A percentile compares a stretch with the other conserved stretches of the same genome.
Evolutionary conservation across 2,329 filamentous ascomycete species (phyloP).

Genomic region (Colletotrichum shisoi): DNA sequence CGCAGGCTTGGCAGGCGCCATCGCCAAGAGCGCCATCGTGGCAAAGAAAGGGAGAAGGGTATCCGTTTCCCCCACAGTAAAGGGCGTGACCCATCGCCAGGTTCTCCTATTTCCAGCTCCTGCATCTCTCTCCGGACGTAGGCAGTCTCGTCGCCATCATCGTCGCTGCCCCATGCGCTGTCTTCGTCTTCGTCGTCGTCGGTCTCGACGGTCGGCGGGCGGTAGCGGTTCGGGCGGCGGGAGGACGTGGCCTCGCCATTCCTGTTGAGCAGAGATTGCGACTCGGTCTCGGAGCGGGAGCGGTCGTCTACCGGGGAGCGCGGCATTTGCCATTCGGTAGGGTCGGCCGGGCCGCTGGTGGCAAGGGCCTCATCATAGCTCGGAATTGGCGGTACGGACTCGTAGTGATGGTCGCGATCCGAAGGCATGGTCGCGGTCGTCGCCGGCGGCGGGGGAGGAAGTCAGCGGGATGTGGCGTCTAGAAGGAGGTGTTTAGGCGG

Average conservation of each 20-base stretch:
- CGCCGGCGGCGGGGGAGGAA: neutral
- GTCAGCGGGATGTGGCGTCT: neutral
- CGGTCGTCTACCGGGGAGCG: conserved; percentile 60
- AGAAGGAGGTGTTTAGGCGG: neutral
- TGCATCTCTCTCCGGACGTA: conserved; percentile 82
- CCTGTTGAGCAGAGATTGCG: conserved; percentile 73
- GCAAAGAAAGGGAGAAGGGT: conserved; percentile 60
- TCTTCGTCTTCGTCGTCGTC: conserved; percentile 80
- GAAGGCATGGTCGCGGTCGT: conserved; percentile 35
- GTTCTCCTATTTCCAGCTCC: conserved; percentile 86
- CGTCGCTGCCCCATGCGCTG: conserved; percentile 61
- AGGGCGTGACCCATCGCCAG: conserved; percentile 54
- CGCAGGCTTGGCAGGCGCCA: conserved; percentile 59
- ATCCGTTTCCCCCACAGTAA: conserved; percentile 65
- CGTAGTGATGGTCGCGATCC: conserved; percentile 45
- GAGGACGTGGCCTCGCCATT: conserved; percentile 52
- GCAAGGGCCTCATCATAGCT: conserved; percentile 55
- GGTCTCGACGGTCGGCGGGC: conserved; percentile 79
- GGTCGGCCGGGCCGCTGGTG: conserved; percentile 47
- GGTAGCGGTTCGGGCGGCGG: conserved; percentile 68
- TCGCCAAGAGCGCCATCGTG: conserved; percentile 64
- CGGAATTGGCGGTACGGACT: conserved; percentile 51
- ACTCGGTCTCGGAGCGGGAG: conserved; percentile 74
- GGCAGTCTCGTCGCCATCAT: conserved; percentile 62
- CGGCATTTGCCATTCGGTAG: conserved; percentile 45